phyloP scores from a whole-genome alignment of 441 rosid genomes.

The Aquilaria agallochum region DNA sequence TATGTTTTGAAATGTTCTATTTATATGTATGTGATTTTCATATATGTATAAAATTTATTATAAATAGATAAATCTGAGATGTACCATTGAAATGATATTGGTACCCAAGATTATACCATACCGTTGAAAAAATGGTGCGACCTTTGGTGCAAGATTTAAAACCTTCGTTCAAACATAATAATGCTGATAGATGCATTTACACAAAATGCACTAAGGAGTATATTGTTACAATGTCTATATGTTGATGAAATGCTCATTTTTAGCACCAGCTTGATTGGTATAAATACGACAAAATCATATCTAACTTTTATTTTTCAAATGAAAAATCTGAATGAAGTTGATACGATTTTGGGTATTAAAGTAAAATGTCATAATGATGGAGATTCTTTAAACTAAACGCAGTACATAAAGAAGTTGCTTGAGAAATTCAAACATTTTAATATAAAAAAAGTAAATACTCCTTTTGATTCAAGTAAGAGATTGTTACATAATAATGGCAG shows the following conservation, averaged over 20 bases:
- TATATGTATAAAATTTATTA: too few species aligned
- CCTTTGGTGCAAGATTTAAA: too few species aligned
- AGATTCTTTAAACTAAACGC: not conserved
- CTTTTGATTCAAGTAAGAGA: not conserved
- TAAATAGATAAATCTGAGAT: too few species aligned
- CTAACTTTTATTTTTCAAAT: not conserved
- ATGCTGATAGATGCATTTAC: not conserved
- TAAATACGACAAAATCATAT: too few species aligned
- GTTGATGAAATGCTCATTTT: not conserved
- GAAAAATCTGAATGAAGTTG: not conserved
- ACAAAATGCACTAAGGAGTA: not conserved
- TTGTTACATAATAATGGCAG: not conserved
- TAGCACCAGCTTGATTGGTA: not conserved
- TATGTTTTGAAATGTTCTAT: too few species aligned
- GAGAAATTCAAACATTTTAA: not conserved
- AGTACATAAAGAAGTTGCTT: not conserved
- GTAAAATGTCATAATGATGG: not conserved
- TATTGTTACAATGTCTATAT: not conserved
- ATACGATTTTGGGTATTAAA: not conserved
- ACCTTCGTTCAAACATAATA: not conserved
- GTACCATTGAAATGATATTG: too few species aligned
- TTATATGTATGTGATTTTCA: too few species aligned
- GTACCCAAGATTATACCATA: too few species aligned
- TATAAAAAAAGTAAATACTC: not conserved
- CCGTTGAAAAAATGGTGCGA: too few species aligned